Evolutionary conservation across 257 asterid species (phyloP), one percentile per base, ranked within the genome.

Genomic region (Leptodermis oblonga): DNA sequence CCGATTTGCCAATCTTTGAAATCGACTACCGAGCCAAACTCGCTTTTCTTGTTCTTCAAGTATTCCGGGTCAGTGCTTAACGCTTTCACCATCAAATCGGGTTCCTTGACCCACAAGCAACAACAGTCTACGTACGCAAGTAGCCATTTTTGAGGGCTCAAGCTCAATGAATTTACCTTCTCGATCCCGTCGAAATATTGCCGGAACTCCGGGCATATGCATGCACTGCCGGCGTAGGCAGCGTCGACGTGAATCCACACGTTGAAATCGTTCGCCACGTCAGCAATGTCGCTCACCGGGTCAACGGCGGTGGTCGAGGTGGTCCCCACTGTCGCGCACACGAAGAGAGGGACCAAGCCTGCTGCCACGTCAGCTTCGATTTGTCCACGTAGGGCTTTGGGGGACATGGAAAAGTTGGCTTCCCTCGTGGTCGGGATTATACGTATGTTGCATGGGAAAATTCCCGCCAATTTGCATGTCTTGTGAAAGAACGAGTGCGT

Each of bases 1-100:
- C 92, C 80, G 62, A 88, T 86, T 60, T 88, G 93, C 97, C 97
- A 90, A 64, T 90, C 92, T 43, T 88, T 90, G 74, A 82, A 88
- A 18, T 90, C 97, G 0, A 86, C 85, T 0, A 85, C 95, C 17
- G 80, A 81, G 7, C 81, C 79, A 0, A 81, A 52, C 0, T 86
- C 93, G 0, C 88, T 84, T 3, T 88, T 89, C 52, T 83, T 84
- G 82, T 90, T 90, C 14, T 85, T 52, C 3, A 90, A 70, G 33
- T 75, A 86, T 33, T 90, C 95, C 0, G 97, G 95, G 26, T 82
- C 76, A 0, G 97, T 90, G 0, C 87, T 83, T 30, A 90, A 71
- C 0, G 95, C 90, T 6, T 84, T 74, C 0, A 85, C 80, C 53
- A 90, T 60, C 4, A 85, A 77, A n/a, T 68, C 25, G 0, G 95